Evolutionary conservation across 495 filamentous ascomycete genomes (phyloP).

Genomic region (Annulohypoxylon bovei): DNA sequence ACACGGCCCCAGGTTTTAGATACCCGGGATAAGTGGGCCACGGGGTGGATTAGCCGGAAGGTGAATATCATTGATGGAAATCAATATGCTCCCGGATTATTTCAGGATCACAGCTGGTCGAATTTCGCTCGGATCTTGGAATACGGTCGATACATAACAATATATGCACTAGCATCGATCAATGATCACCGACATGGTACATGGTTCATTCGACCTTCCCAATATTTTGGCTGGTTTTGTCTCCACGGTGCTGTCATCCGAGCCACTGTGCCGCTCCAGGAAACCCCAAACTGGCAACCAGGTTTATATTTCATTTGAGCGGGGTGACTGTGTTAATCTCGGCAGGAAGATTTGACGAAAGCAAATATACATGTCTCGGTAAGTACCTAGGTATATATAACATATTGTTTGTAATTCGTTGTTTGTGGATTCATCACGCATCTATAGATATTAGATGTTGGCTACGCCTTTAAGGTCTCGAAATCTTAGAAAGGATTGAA

Average conservation of each 20-base stretch:
- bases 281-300: slow-evolving; percentile 1
- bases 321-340: slow-evolving; percentile 31
- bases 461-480: slow-evolving; percentile 2
- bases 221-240: neutral
- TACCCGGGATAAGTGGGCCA: slow-evolving; percentile 30
- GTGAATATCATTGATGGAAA: slow-evolving; percentile 1
- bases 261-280: slow-evolving; percentile 15
- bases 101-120: neutral
- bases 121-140: slow-evolving; percentile 13
- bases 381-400: neutral
- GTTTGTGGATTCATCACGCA: slow-evolving; percentile 12
- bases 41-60: slow-evolving; percentile 20
- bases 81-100: slow-evolving; percentile 14
- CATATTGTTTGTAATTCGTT: slow-evolving; percentile 5
- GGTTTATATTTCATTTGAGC: slow-evolving; percentile 14
- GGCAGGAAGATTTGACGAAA: slow-evolving; percentile 37
- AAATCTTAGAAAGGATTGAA: slow-evolving; percentile 10
- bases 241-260: slow-evolving; percentile 23
- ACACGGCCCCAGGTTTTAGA: slow-evolving; percentile 11
- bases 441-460: neutral
- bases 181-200: slow-evolving; percentile 18
- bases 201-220: slow-evolving; percentile 15
- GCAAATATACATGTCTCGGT: neutral
- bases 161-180: neutral
- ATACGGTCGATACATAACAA: slow-evolving; percentile 15